These are phyloP conservation scores for Phoenix dactylifera DNA, from an alignment of 176 grass and related monocot genomes.

Conservation along the genomic window DNA sequence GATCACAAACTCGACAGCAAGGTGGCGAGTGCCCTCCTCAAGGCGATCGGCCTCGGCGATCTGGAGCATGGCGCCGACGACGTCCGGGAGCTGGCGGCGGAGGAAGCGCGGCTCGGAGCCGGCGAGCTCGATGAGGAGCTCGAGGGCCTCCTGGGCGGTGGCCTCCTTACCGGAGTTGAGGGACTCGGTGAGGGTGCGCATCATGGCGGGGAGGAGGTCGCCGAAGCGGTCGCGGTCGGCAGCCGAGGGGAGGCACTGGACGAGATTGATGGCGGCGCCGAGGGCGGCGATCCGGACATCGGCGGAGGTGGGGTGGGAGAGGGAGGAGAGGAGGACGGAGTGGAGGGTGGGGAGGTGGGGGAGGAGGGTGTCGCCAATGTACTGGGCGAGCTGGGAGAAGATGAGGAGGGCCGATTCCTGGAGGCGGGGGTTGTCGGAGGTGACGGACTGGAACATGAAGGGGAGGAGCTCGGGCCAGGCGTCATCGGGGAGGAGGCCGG, in stretches of 20 bases:
- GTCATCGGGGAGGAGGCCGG: constrained; percentile 55
- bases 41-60: constrained; percentile 60
- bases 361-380: constrained; percentile 59
- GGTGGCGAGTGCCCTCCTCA: constrained; percentile 82
- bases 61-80: constrained; percentile 86
- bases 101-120: constrained; percentile 86
- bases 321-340: constrained; percentile 49
- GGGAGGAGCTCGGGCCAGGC: constrained; percentile 75
- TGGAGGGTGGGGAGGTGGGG: constrained; percentile 82
- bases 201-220: constrained; percentile 84
- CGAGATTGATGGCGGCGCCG: constrained; percentile 68
- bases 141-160: constrained; percentile 82
- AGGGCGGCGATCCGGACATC: constrained; percentile 93
- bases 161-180: constrained; percentile 83
- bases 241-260: constrained; percentile 73
- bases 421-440: constrained; percentile 40
- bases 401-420: constrained; percentile 84
- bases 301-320: constrained; percentile 59
- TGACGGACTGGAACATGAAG: constrained; percentile 67
- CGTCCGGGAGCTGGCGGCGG: constrained; percentile 68
- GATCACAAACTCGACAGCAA: constrained; percentile 90
- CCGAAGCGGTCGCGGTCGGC: constrained; percentile 66
- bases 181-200: constrained; percentile 80
- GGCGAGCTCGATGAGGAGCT: constrained; percentile 89
- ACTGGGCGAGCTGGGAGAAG: constrained; percentile 61